Percentiles rank a stretch among this genome's conserved stretches.
Conservation (phyloP, 345 rosid species). For the Eucalyptus sideroxylon region DNA sequence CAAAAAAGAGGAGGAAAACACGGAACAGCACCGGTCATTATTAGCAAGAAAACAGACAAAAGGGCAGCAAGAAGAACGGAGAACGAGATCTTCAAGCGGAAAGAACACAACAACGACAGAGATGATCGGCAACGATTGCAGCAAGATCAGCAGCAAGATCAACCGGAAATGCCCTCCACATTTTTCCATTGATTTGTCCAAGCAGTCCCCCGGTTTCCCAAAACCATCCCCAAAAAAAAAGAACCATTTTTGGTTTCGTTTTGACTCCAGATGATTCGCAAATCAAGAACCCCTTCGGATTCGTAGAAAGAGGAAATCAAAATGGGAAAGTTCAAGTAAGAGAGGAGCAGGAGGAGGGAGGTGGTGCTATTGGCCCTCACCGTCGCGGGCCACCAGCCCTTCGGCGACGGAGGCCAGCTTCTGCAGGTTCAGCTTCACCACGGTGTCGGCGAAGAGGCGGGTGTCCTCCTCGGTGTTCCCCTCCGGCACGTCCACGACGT, state of each 20-base stretch:
- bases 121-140: neutral
- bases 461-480: constrained; percentile 96
- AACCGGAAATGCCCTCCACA: neutral
- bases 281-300: neutral
- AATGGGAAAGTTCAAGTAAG: neutral
- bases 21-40: neutral
- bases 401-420: constrained; percentile 68
- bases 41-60: neutral
- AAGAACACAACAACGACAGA: neutral
- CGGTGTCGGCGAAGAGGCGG: constrained; percentile 74
- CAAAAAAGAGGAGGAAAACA: neutral
- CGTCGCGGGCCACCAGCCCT: constrained; percentile 36
- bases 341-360: neutral
- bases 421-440: constrained; percentile 75
- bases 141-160: neutral
- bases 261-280: neutral
- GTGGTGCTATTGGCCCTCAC: neutral
- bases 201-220: neutral
- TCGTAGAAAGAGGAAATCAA: neutral
- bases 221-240: neutral
- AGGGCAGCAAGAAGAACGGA: neutral
- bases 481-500: constrained; percentile 82
- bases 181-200: neutral
- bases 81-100: neutral
- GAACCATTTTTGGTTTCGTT: neutral